A percentile compares a stretch with the other conserved stretches of the same genome.
Evolutionary conservation across 768 basidiomycete species (phyloP).

Genomic region (Polyporus arcularius): DNA sequence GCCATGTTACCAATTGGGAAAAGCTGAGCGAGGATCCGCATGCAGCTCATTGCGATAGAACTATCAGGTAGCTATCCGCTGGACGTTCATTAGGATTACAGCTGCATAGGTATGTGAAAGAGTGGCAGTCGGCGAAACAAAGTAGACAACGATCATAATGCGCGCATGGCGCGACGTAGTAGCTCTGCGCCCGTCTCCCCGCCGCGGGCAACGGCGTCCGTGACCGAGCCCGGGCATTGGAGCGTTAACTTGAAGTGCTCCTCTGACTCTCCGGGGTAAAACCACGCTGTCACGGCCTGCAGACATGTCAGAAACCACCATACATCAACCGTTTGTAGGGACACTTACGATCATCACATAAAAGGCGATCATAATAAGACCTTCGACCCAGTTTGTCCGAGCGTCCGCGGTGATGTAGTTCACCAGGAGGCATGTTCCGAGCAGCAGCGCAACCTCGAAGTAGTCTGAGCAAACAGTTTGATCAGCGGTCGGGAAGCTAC

Average conservation of each 20-base stretch:
- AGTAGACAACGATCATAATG: neutral
- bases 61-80: too few relatives aligned
- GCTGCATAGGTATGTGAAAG: too few relatives aligned
- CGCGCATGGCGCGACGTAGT: neutral
- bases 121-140: too few relatives aligned
- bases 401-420: conserved; percentile 78
- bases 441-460: conserved; percentile 63
- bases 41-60: too few relatives aligned
- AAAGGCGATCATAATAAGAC: conserved; percentile 57
- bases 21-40: too few relatives aligned
- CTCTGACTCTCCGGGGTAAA: conserved; percentile 59
- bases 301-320: neutral
- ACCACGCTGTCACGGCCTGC: conserved; percentile 66
- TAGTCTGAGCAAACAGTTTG: conserved; percentile 44
- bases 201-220: conserved; percentile 9
- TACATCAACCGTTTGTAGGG: neutral
- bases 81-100: too few relatives aligned
- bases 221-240: conserved; percentile 31
- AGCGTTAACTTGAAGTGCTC: conserved; percentile 38
- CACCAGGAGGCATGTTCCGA: conserved; percentile 72
- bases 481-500: neutral
- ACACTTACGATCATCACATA: conserved; percentile 47
- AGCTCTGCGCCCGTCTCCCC: neutral
- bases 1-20: too few relatives aligned
- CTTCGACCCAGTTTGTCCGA: conserved; percentile 80